These are phyloP conservation scores for Cardamine occulta DNA, from an alignment of 345 rosid species.

Conservation along the genomic window DNA sequence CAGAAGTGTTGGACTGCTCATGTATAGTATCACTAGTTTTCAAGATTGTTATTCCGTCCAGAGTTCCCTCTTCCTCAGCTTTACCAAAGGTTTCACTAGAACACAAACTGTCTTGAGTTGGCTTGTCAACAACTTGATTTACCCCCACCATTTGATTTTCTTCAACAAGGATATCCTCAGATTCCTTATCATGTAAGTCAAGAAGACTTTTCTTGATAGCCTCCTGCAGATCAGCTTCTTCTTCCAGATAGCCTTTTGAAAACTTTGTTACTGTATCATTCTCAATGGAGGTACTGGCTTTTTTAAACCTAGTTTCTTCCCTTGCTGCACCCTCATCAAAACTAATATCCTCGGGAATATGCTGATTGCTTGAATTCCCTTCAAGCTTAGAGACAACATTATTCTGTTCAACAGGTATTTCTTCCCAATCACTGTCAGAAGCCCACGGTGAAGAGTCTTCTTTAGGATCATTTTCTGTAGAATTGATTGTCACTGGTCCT, in stretches of 20 bases:
- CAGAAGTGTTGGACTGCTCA: constrained; percentile 41
- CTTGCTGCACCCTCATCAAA: constrained; percentile 63
- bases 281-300: constrained; percentile 39
- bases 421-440: constrained; percentile 82
- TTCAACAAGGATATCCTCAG: constrained; percentile 34
- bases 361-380: constrained; percentile 42
- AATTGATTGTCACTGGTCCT: constrained; percentile 48
- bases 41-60: constrained; percentile 38
- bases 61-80: constrained; percentile 31
- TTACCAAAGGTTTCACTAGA: constrained; percentile 41
- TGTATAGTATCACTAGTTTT: constrained; percentile 36
- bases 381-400: constrained; percentile 37
- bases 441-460: constrained; percentile 48
- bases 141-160: constrained; percentile 38
- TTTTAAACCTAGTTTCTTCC: constrained; percentile 59
- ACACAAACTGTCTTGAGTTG: constrained; percentile 13
- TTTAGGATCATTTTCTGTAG: constrained; percentile 48
- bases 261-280: constrained; percentile 43
- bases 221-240: constrained; percentile 84
- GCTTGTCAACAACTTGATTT: constrained; percentile 28
- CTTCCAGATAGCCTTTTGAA: constrained; percentile 70
- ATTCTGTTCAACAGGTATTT: constrained; percentile 47
- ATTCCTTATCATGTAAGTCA: constrained; percentile 49
- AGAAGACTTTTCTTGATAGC: constrained; percentile 87
- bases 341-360: constrained; percentile 42